Base-by-base conservation (phyloP, 495 filamentous ascomycete genomes). In the Penicillium bialowiezense region DNA sequence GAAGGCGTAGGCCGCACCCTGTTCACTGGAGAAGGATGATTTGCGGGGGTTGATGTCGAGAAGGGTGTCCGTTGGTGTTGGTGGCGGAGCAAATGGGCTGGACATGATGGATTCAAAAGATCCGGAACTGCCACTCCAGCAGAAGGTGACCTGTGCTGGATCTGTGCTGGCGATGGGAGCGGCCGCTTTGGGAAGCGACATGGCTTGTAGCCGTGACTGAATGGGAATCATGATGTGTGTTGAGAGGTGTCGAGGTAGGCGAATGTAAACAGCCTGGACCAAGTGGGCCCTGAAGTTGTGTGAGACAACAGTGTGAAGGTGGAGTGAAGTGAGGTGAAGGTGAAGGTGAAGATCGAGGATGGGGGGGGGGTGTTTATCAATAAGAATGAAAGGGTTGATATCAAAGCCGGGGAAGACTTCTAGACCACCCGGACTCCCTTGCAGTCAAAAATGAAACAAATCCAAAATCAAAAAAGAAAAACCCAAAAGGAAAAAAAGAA, bases 1-100 rank as follows among this genome's bases (percentile, higher is more conserved):
- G 46, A 72, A 80, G 8, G 77, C 77, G 54, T 76, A 80, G 17
- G 75, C 67, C 19, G 71, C 69, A 50, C 64, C 72, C 63, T 69
- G 63, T 31, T 65, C 58, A 35, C 56, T 71, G 24, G 71, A 72
- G 61, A 75, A 76, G 17, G 71, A 74, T 12, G 68, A 70, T 48
- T 76, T 76, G 64, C 71, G 71, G 12, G 72, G 72, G 21, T 61
- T 62, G 58, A 76, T 73, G 44, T 76, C 72, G 42, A 68, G 62
- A 10, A 75, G 58, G 31, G 63, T 60, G 58, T 74, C 64, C 52
- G 43, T 64, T 15, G 67, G 70, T 6, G 71, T 67, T 18, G 69
- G 69, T 15, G 72, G 71, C 15, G 71, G 72, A 3, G 69, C 64
- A 5, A 68, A 67, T 12, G 71, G 70, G 24, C 61, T 62, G 2